Base-by-base conservation (phyloP, 352 stramenopile species). In the Phytophthora macrochlamydospora region DNA sequence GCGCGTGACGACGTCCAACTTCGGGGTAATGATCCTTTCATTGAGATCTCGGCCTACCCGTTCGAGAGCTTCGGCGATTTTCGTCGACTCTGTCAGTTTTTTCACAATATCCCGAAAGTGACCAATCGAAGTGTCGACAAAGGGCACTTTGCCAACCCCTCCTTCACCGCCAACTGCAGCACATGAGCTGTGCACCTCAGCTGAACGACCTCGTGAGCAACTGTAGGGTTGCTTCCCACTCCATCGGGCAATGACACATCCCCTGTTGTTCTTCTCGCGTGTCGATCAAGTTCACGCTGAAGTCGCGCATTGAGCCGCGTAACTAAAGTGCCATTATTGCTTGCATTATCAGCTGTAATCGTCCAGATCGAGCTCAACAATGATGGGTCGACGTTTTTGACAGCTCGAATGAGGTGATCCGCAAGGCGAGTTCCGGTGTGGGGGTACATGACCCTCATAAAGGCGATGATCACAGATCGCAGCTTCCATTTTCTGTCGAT, bases 381-480 rank as follows among this genome's bases (percentile, higher is more conserved):
- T 29, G 43, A 49, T 5, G 43, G 7, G 18, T 49, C 43, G 7
- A 49, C 18, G 12, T 40, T 9, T 9, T 40, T 40, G 35, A 40
- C 9, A 40, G 35, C 35, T 40, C 35, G 35, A 40, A 40, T 40
- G 35, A 40, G 5, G 9, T 40, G 35, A 40, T 40, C 35, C 5
- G 35, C 35, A 40, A 40, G 35, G 5, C 35, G 35, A 9, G 5
- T 9, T 40, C 35, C 35, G 5, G 35, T 40, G 9, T 40, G 35
- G 5, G 35, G 35, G 35, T 40, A 40, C 35, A 40, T 40, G 5
- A 40, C 35, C 9, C 58, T 59, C 12, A 38, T 61, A 52, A 68
- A 73, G 0, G 48, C 54, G 24, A 69, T 53, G 12, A 73, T 65
- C 1, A 69, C 49, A 2, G 65, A 73, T 0, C 54, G 48, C 4